Percentiles rank a stretch among this genome's conserved stretches.
Conservation (phyloP, 164 flowering plant genomes). For the Nelumbo lutea region DNA sequence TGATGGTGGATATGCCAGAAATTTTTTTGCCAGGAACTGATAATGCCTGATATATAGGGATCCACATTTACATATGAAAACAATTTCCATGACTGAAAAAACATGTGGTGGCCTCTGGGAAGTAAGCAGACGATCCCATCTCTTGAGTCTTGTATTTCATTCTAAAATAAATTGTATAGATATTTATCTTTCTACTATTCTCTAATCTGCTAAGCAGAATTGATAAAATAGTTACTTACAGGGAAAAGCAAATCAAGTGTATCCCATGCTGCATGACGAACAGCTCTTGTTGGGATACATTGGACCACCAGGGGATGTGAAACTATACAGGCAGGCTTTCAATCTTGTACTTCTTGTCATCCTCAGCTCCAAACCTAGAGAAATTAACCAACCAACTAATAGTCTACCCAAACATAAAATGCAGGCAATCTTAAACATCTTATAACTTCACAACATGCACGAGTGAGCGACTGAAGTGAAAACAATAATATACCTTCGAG, state of each 20-base stretch:
- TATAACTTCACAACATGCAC: not conserved
- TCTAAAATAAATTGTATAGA: not conserved
- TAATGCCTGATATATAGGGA: no score
- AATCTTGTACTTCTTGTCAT: slow-evolving; percentile 95
- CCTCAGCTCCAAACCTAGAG: slow-evolving; percentile 77
- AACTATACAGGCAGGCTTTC: slow-evolving; percentile 95
- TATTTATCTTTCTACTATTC: not conserved
- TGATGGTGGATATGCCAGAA: no score
- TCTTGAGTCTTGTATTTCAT: no score
- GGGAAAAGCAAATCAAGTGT: slow-evolving; percentile 84
- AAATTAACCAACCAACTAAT: slow-evolving; percentile 7
- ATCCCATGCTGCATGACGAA: slow-evolving; percentile 99
- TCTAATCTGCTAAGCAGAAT: not conserved
- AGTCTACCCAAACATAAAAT: not conserved
- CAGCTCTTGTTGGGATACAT: slow-evolving; percentile 98
- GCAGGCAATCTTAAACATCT: not conserved
- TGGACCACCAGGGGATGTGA: slow-evolving; percentile 98
- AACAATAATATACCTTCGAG: slow-evolving; percentile 57
- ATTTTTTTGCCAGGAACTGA: no score
- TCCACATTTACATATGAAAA: no score
- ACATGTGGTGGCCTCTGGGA: no score
- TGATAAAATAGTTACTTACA: slow-evolving; percentile 39
- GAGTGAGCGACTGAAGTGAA: not conserved
- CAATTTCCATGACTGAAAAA: no score
- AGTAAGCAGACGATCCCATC: no score